Percentiles rank a stretch among this genome's conserved stretches.
Evolutionary conservation across 169 alveolate species (phyloP).

Genomic region (Neospora caninum): DNA sequence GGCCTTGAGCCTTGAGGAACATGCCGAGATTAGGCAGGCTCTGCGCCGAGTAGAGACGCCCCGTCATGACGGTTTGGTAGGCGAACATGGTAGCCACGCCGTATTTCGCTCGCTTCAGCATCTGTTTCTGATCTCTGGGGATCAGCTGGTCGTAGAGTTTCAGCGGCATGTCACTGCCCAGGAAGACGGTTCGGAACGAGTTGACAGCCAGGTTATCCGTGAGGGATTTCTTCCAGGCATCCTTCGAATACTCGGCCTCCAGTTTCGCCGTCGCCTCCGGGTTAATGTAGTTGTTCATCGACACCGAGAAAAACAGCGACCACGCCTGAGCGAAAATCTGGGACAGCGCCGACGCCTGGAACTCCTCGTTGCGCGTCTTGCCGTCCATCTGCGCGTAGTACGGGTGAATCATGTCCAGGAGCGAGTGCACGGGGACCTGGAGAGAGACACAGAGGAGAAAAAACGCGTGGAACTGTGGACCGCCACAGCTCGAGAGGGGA

Average conservation of each 20-base stretch:
- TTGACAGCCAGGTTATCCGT: neutral
- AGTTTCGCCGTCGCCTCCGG: neutral
- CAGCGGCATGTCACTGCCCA: slow-evolving; percentile 57
- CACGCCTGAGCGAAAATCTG: neutral
- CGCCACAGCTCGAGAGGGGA: no score
- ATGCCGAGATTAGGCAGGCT: slow-evolving; percentile 52
- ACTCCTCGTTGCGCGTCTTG: neutral
- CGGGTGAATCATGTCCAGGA: neutral
- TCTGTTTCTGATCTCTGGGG: slow-evolving; percentile 40
- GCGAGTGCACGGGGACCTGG: neutral
- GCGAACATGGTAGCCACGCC: slow-evolving; percentile 60
- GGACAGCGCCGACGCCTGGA: neutral
- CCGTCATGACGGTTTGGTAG: slow-evolving; percentile 57
- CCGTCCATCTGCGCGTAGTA: neutral
- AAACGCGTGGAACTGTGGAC: no score
- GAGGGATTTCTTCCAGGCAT: neutral
- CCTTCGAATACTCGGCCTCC: neutral
- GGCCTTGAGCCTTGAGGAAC: slow-evolving; percentile 59
- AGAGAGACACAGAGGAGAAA: no score
- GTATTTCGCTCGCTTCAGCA: slow-evolving; percentile 49
- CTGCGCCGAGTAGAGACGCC: slow-evolving; percentile 50
- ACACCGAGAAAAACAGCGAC: neutral
- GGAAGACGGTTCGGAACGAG: slow-evolving; percentile 49
- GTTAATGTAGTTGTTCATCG: slow-evolving; percentile 14
- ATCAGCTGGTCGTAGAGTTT: slow-evolving; percentile 50